These are phyloP conservation scores for Diaporthe sp. DNA, from an alignment of 2,329 filamentous ascomycete genomes.

Conservation along the genomic window DNA sequence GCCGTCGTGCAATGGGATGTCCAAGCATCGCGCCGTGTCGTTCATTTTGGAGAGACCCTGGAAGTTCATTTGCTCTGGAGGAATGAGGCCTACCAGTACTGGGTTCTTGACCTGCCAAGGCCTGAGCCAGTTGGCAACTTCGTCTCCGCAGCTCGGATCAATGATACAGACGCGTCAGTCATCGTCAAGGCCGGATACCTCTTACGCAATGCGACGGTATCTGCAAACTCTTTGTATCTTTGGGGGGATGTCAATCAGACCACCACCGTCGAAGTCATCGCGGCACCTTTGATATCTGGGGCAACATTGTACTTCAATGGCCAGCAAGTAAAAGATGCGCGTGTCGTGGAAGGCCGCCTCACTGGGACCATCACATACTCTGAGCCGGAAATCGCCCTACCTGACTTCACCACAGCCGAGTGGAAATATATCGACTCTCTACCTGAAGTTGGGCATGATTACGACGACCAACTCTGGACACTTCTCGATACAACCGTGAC, in stretches of 20 bases:
- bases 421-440: slow-evolving; percentile 81
- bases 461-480: slow-evolving; percentile 79
- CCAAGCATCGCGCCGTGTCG: slow-evolving; percentile 45
- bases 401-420: slow-evolving; percentile 67
- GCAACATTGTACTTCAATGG: slow-evolving; percentile 50
- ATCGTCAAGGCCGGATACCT: slow-evolving; percentile 77
- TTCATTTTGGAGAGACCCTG: slow-evolving; percentile 57
- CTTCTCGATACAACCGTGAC: slow-evolving; percentile 70
- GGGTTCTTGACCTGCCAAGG: slow-evolving; percentile 68
- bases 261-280: slow-evolving; percentile 50
- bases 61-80: slow-evolving; percentile 64
- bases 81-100: slow-evolving; percentile 77
- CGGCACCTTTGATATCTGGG: not conserved
- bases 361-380: slow-evolving; percentile 61
- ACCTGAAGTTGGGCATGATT: slow-evolving; percentile 74
- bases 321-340: slow-evolving; percentile 51
- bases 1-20: slow-evolving; percentile 50
- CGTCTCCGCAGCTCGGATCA: slow-evolving; percentile 49
- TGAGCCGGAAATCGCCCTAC: slow-evolving; percentile 66
- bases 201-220: slow-evolving; percentile 66
- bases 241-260: not conserved
- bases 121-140: slow-evolving; percentile 43
- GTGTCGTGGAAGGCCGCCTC: slow-evolving; percentile 64
- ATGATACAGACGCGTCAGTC: slow-evolving; percentile 53
- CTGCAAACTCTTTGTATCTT: not conserved